Evolutionary conservation across 2,329 filamentous ascomycete genomes (phyloP), one percentile per base, ranked within the genome.

Genomic region (Xylariomycetidae sp.): DNA sequence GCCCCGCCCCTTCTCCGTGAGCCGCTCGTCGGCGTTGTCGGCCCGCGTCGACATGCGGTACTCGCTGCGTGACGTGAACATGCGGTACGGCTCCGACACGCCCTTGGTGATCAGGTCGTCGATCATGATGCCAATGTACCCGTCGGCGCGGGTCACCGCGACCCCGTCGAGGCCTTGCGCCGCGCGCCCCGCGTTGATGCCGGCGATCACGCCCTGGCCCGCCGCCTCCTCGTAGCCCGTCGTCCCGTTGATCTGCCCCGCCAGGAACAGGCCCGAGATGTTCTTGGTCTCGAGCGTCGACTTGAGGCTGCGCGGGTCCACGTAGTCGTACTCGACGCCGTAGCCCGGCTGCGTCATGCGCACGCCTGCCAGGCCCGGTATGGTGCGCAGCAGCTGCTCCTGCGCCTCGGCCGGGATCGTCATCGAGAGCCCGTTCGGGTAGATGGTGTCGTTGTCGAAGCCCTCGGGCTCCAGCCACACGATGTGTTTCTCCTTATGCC

Each of bases 51-150:
- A 87, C 74, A 98, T 89, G 42, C 92, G 85, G 62, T 94, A 98
- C 64, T 98, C 92, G 63, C 85, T 94, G 44, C 92, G 80, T 5
- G 86, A 85, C 3, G 92, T 98, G 66, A 98, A 98, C 89, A 98
- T 97, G 46, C 92, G 80, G 62, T 98, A 98, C 2, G 92, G 92
- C 56, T 98, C 92, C 3, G 85, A 89, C 18, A 98, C 92, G 30
- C 92, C 92, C 62, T 96, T 97, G 15, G 90, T 97, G 54, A 94
- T 82, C 23, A 98, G 77, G 57, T 98, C 92, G 61, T 98, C 92
- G 51, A 98, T 89, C 88, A 98, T 95, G 63, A 98, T 85, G 46
- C 92, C 92, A 53, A 98, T 97, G 59, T 96, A 98, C 10, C 88
- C 88, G 58, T 98, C 90, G 2, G 85, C 82, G 44, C 92, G 76